Evolutionary conservation across 805 yeast species (phyloP), one percentile per base, ranked within the genome.

Genomic region (Schwanniomyces yamadae): DNA sequence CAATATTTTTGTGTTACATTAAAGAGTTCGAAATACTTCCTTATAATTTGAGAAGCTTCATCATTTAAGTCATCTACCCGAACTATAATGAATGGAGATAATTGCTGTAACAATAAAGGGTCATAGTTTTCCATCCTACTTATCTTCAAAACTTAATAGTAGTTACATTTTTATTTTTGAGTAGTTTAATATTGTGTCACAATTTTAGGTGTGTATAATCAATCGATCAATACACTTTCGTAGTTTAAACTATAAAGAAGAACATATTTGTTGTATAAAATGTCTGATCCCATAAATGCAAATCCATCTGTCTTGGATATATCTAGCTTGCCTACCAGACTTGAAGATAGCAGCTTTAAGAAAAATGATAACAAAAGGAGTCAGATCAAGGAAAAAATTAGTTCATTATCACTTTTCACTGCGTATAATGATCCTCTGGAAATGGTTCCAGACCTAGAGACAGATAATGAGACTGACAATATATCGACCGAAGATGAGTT

Each of bases 211-310:
- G n/a, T n/a, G n/a, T n/a, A n/a, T n/a, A n/a, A 22, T 22, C 23
- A 22, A 28, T 14, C 22, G 7, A 26, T 21, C 23, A 21, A 21
- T 21, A 9, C 10, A 25, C 14, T 10, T 9, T 9, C 13, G 28
- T 7, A 25, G 10, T 28, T 7, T 9, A 28, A 7, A 13, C 10
- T 10, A 28, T 9, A 15, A 28, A 28, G 31, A 13, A n/a, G n/a
- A n/a, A 9, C 23, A 9, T 22, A 22, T 6, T 21, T n/a, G 16
- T 17, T 7, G n/a, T 11, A 9, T 40, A 43, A 15, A 27, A 84
- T 83, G 91, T 69, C 88, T 2, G 96, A 87, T 39, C 84, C 84
- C 13, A 82, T 91, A 40, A 91, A 91, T 59, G 95, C 96, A 20
- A 90, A 89, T 55, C 99, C 99, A 15, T 80, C 82, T 21, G 80